Percentiles rank a stretch among this genome's conserved stretches.
phyloP scores from a whole-genome alignment of 352 stramenopile genomes.

The Globisporangium middletonii region DNA sequence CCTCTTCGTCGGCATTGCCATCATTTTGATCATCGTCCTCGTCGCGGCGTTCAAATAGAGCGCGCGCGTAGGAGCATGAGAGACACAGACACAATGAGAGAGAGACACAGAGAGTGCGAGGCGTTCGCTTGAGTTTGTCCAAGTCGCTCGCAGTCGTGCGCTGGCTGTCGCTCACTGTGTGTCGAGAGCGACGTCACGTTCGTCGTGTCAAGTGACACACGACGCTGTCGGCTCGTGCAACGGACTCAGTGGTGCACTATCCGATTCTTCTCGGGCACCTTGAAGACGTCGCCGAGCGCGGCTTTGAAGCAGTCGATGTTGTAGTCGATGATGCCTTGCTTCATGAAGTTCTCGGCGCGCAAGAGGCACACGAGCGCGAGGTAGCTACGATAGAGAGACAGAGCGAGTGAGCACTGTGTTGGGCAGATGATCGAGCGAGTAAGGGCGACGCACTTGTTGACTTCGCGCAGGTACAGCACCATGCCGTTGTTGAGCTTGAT shows the following conservation, averaged over 20 bases:
- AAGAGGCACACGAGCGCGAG: conserved; percentile 98
- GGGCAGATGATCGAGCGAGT: neutral
- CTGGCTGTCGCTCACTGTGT: neutral
- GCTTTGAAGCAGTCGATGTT: conserved; percentile 98
- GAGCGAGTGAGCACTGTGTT: conserved; percentile 1
- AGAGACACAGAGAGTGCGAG: neutral
- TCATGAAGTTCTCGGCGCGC: conserved; percentile 95
- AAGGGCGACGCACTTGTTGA: conserved; percentile 90
- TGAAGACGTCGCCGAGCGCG: conserved; percentile 88
- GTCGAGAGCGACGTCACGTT: no score
- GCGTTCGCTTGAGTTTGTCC: no score
- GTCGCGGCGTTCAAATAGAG: conserved; percentile 59
- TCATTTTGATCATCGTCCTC: conserved; percentile 78
- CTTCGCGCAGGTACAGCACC: conserved; percentile 92
- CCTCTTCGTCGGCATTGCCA: conserved; percentile 67
- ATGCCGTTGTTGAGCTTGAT: conserved; percentile 98
- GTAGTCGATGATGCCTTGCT: conserved; percentile 98
- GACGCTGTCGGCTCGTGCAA: neutral
- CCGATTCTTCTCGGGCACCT: conserved; percentile 49
- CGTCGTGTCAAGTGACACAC: no score
- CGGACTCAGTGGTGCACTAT: conserved; percentile 22
- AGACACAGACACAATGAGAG: conserved; percentile 5
- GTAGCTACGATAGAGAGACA: conserved; percentile 52
- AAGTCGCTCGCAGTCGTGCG: no score
- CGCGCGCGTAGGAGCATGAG: conserved; percentile 7